Evolutionary conservation across 345 rosid genomes (phyloP).

Genomic region (Atalantia buxifolia): DNA sequence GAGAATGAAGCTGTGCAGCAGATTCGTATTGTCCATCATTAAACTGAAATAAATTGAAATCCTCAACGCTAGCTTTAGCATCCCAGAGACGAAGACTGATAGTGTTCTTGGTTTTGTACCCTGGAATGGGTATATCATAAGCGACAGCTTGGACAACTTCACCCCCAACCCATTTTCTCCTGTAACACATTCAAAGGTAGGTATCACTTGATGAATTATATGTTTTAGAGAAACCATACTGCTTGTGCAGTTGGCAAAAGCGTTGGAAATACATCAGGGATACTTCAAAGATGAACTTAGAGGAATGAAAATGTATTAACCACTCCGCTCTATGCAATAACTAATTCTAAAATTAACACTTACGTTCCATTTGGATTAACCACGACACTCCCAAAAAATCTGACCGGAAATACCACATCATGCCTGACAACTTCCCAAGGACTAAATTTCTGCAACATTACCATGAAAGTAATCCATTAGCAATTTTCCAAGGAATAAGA

Average conservation of each 20-base stretch:
- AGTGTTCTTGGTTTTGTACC: conserved; percentile 89
- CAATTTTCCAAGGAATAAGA: neutral
- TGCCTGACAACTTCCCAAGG: conserved; percentile 99
- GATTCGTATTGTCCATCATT: conserved; percentile 96
- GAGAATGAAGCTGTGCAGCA: conserved; percentile 81
- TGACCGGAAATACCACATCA: conserved; percentile 78
- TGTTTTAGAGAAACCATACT: conserved; percentile 1
- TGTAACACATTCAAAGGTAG: conserved; percentile 32
- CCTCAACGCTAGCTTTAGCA: conserved; percentile 74
- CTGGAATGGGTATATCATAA: conserved; percentile 94
- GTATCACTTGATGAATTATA: conserved; percentile 1
- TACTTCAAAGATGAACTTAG: neutral
- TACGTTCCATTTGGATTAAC: conserved; percentile 80
- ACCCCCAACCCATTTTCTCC: conserved; percentile 88
- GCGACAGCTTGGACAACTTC: conserved; percentile 89
- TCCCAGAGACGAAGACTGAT: conserved; percentile 99
- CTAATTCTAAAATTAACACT: conserved; percentile 32
- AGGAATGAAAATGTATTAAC: neutral
- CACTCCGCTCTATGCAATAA: neutral
- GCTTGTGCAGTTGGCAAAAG: conserved; percentile 1
- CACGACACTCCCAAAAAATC: conserved; percentile 79
- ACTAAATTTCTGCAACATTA: conserved; percentile 79
- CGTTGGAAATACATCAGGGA: neutral
- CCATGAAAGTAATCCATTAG: conserved; percentile 25
- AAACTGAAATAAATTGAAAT: conserved; percentile 80